Conservation (phyloP, 306 rosid species). For the Acacia confusa region DNA sequence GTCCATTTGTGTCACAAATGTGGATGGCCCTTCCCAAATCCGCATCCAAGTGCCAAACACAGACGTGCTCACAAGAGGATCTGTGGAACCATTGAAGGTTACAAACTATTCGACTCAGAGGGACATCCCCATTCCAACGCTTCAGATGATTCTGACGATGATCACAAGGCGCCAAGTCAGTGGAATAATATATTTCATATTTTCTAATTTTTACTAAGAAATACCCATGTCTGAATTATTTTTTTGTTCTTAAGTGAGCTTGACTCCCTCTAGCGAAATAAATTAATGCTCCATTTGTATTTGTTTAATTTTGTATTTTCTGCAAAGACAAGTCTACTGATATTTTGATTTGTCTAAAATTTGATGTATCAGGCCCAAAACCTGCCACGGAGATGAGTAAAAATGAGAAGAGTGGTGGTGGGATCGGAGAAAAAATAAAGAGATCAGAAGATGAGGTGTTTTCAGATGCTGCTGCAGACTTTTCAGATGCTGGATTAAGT, state of each 20-base stretch:
- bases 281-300: background rate
- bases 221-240: background rate
- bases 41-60: conserved; percentile 67
- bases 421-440: conserved; percentile 29
- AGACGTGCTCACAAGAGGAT: conserved; percentile 84
- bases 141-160: conserved; percentile 68
- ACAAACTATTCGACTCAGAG: conserved; percentile 42
- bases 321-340: background rate
- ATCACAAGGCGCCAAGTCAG: conserved; percentile 44
- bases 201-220: conserved; percentile 4
- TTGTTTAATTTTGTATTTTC: conserved; percentile 2
- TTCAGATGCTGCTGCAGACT: conserved; percentile 76
- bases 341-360: conserved; percentile 28
- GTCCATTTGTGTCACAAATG: conserved; percentile 60
- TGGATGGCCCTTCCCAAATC: conserved; percentile 70
- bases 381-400: conserved; percentile 27
- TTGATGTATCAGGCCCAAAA: conserved; percentile 46
- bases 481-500: conserved; percentile 45
- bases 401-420: conserved; percentile 38
- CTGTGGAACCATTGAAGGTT: conserved; percentile 84
- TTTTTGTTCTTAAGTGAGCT: background rate
- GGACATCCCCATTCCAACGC: conserved; percentile 36
- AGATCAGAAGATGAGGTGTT: conserved; percentile 64
- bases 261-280: background rate
- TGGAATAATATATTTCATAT: background rate